A percentile compares a stretch with the other conserved stretches of the same genome.
phyloP scores from a whole-genome alignment of 495 filamentous ascomycete species.

The Parathielavia appendiculata region DNA sequence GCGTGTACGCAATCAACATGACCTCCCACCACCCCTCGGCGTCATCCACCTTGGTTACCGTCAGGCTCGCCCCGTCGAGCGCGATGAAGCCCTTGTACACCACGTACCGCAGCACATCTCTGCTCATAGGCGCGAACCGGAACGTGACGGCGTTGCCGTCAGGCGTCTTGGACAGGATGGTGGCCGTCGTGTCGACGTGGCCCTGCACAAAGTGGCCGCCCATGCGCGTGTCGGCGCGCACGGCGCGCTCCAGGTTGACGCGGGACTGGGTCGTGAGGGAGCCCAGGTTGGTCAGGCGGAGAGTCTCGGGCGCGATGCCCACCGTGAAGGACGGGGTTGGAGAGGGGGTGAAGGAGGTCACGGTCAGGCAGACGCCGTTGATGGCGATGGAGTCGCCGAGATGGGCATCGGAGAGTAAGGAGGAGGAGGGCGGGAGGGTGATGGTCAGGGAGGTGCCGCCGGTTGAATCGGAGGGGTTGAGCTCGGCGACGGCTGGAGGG shows the following conservation, averaged over 20 bases:
- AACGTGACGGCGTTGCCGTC: constrained; percentile 88
- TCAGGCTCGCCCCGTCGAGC: constrained; percentile 94
- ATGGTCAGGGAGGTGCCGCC: constrained; percentile 90
- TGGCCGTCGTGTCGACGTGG: constrained; percentile 86
- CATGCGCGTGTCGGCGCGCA: constrained; percentile 84
- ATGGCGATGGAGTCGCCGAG: constrained; percentile 89
- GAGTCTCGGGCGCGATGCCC: constrained; percentile 91
- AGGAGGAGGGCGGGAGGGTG: constrained; percentile 52
- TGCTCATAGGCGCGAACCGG: constrained; percentile 67
- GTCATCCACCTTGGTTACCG: constrained; percentile 76
- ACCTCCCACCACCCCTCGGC: constrained; percentile 87
- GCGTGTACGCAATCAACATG: constrained; percentile 98
- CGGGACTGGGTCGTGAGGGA: constrained; percentile 46
- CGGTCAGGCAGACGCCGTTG: constrained; percentile 88
- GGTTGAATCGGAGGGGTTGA: constrained; percentile 73
- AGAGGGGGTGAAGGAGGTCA: constrained; percentile 60
- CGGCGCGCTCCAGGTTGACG: constrained; percentile 93
- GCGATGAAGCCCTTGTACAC: constrained; percentile 97
- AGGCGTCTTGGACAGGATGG: constrained; percentile 58
- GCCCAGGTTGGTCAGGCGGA: constrained; percentile 92
- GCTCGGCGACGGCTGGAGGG: constrained; percentile 66
- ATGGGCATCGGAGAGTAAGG: constrained; percentile 74
- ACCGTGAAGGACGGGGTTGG: constrained; percentile 66
- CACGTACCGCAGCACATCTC: constrained; percentile 67
- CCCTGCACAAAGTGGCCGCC: constrained; percentile 83